Evolutionary conservation across 1,139 yeast species (phyloP).

Genomic region (Candida sanyaensis): DNA sequence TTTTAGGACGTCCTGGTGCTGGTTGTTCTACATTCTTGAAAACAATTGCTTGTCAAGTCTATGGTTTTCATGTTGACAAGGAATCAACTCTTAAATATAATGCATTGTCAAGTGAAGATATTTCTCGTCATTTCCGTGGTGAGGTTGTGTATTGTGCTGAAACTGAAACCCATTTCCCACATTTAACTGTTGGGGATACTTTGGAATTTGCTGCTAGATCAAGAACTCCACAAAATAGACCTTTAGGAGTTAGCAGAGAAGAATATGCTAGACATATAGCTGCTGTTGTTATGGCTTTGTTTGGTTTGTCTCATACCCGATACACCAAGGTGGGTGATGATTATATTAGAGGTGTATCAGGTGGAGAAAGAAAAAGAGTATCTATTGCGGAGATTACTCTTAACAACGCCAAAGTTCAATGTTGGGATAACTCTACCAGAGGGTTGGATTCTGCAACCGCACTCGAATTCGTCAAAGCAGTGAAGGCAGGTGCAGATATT

Average conservation of each 20-base stretch:
- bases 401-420: conserved; percentile 41
- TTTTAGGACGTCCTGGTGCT: conserved; percentile 39
- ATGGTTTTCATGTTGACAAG: conserved; percentile 33
- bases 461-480: conserved; percentile 68
- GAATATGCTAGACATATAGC: conserved; percentile 43
- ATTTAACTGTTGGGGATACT: conserved; percentile 53
- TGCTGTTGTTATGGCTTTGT: conserved; percentile 44
- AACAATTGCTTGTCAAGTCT: conserved; percentile 36
- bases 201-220: conserved; percentile 43
- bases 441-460: conserved; percentile 65
- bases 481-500: conserved; percentile 62
- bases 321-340: conserved; percentile 39
- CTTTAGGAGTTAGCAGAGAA: conserved; percentile 33
- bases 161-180: conserved; percentile 55
- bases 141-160: conserved; percentile 56
- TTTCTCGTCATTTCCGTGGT: conserved; percentile 46
- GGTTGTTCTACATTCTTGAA: conserved; percentile 39
- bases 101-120: conserved; percentile 50
- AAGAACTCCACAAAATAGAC: conserved; percentile 44
- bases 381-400: conserved; percentile 46
- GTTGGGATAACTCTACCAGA: conserved; percentile 67
- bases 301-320: conserved; percentile 37
- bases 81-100: conserved; percentile 43
- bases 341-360: conserved; percentile 40
- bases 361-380: conserved; percentile 48